These are phyloP conservation scores for Aspergillus amoenus DNA, from an alignment of 2,329 filamentous ascomycete species.

Conservation along the genomic window DNA sequence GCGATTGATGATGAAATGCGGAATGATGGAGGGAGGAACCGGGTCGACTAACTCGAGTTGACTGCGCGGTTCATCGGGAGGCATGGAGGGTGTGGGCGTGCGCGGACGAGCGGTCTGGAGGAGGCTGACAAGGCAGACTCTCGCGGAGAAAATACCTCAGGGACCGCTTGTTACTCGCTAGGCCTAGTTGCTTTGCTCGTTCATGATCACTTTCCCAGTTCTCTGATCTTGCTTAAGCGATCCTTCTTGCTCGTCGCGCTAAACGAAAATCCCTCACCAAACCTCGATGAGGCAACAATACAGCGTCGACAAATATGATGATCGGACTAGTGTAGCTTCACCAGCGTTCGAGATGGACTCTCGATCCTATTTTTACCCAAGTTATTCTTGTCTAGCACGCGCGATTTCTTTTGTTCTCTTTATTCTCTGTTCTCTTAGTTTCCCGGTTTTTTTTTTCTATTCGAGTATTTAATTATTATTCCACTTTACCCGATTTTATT, in stretches of 20 bases:
- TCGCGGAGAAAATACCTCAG: neutral
- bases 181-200: neutral
- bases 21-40: neutral
- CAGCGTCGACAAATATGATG: neutral
- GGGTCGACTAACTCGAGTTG: neutral
- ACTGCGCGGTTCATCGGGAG: neutral
- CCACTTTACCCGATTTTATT: neutral
- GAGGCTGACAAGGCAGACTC: slow-evolving; percentile 9
- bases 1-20: neutral
- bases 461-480: too few species aligned
- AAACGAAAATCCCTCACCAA: slow-evolving; percentile 8
- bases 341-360: neutral
- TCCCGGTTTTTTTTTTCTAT: neutral
- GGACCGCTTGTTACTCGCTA: too few species aligned
- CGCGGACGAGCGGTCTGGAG: slow-evolving; percentile 1
- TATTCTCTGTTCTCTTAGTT: neutral
- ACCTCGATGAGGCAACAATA: neutral
- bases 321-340: neutral
- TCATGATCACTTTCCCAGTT: neutral
- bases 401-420: neutral
- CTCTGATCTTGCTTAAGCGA: neutral
- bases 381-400: neutral
- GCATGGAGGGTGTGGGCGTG: neutral
- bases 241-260: neutral
- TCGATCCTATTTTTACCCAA: slow-evolving; percentile 5